phyloP scores from a whole-genome alignment of 2,329 filamentous ascomycete genomes.

The Colletotrichum melonis region DNA sequence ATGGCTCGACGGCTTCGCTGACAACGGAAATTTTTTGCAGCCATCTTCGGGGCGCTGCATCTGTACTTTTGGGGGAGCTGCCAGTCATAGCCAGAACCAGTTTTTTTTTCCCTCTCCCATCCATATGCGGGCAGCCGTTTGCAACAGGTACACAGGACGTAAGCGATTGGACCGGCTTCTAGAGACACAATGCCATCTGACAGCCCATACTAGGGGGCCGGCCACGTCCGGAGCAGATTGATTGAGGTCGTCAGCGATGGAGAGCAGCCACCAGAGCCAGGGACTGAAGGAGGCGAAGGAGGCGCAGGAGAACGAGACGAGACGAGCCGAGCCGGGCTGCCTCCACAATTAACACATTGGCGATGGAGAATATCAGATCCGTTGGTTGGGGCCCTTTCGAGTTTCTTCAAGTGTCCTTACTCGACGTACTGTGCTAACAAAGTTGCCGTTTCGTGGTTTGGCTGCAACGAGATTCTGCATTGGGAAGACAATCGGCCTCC shows the following conservation, averaged over 20 bases:
- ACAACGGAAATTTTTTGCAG: slow-evolving; percentile 30
- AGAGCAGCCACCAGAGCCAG: slow-evolving; percentile 6
- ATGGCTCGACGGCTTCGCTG: slow-evolving; percentile 28
- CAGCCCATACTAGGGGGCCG: slow-evolving; percentile 6
- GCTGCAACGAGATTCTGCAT: slow-evolving; percentile 3
- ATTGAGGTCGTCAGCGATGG: neutral
- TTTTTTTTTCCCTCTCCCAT: neutral
- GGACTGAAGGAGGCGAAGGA: slow-evolving; percentile 17
- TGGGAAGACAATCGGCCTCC: slow-evolving; percentile 14
- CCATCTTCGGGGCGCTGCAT: slow-evolving; percentile 27
- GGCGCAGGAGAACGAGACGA: slow-evolving; percentile 9
- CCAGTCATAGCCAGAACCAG: slow-evolving; percentile 27
- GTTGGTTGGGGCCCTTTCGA: neutral
- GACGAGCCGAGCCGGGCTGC: slow-evolving; percentile 30
- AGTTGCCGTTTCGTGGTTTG: slow-evolving; percentile 1
- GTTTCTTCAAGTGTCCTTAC: neutral
- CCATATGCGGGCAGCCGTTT: slow-evolving; percentile 20
- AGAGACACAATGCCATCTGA: slow-evolving; percentile 34
- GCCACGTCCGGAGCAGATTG: neutral
- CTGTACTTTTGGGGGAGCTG: neutral
- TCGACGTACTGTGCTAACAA: slow-evolving; percentile 16
- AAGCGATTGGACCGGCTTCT: slow-evolving; percentile 28
- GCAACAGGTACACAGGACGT: slow-evolving; percentile 9
- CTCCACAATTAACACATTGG: slow-evolving; percentile 1
- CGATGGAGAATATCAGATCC: neutral